Evolutionary conservation across 2,329 filamentous ascomycete species (phyloP).

Genomic region (Davidsoniella australis): DNA sequence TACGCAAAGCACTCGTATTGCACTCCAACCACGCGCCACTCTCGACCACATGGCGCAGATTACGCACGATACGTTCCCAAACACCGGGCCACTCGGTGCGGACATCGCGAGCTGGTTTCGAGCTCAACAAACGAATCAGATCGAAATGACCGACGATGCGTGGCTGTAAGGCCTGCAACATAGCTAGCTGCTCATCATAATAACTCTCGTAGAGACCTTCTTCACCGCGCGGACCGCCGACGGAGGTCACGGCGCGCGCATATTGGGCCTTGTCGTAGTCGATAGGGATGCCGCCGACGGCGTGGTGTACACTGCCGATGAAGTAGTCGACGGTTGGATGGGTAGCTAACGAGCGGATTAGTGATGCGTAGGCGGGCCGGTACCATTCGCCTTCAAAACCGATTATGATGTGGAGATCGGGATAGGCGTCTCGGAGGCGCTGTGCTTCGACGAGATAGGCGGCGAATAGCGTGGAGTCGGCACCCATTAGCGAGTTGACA

Average conservation of each 20-base stretch:
- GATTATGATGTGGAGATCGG: slow-evolving; percentile 59
- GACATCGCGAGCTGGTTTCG: slow-evolving; percentile 46
- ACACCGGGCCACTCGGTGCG: slow-evolving; percentile 37
- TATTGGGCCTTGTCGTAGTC: slow-evolving; percentile 65
- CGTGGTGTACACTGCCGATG: slow-evolving; percentile 84
- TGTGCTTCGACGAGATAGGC: slow-evolving; percentile 61
- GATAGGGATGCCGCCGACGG: slow-evolving; percentile 66
- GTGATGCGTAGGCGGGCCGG: slow-evolving; percentile 40
- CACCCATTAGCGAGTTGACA: slow-evolving; percentile 29
- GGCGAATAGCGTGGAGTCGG: slow-evolving; percentile 39
- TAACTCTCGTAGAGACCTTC: slow-evolving; percentile 65
- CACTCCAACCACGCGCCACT: slow-evolving; percentile 79
- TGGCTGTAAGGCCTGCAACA: slow-evolving; percentile 56
- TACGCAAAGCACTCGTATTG: slow-evolving; percentile 73
- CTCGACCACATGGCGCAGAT: slow-evolving; percentile 49
- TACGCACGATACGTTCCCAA: slow-evolving; percentile 59
- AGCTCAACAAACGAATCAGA: slow-evolving; percentile 65
- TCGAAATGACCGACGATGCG: slow-evolving; percentile 87
- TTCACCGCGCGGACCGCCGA: slow-evolving; percentile 33
- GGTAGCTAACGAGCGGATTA: slow-evolving; percentile 42
- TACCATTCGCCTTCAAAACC: slow-evolving; percentile 94
- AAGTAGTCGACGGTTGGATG: slow-evolving; percentile 68
- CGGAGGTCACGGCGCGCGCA: slow-evolving; percentile 36
- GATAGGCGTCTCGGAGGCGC: slow-evolving; percentile 53
- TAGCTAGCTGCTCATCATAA: slow-evolving; percentile 72